phyloP scores from a whole-genome alignment of 768 basidiomycete species.

The Cubamyces sp. region DNA sequence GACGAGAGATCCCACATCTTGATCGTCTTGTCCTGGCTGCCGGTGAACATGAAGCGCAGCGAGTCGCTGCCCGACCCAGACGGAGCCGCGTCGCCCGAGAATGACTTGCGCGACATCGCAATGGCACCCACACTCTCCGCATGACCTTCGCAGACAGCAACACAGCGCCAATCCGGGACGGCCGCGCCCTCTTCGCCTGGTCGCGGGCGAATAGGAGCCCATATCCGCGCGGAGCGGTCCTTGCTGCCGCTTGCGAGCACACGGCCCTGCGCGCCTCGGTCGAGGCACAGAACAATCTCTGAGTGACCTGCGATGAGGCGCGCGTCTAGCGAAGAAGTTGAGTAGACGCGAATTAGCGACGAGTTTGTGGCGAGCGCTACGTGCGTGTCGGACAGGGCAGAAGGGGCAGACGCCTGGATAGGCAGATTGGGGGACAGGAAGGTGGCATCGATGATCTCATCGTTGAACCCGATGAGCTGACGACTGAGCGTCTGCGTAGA shows the following conservation, averaged over 20 bases:
- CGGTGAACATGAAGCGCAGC: slow-evolving; percentile 84
- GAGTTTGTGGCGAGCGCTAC: slow-evolving; percentile 98
- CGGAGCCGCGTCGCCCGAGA: slow-evolving; percentile 31
- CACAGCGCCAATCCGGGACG: slow-evolving; percentile 63
- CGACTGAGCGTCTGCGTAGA: slow-evolving; percentile 63
- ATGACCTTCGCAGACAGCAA: slow-evolving; percentile 91
- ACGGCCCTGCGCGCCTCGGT: slow-evolving; percentile 64
- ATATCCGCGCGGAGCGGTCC: slow-evolving; percentile 85
- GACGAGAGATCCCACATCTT: slow-evolving; percentile 96
- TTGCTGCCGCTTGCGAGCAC: slow-evolving; percentile 92
- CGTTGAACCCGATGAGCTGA: slow-evolving; percentile 95
- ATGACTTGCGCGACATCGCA: slow-evolving; percentile 67
- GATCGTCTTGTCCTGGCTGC: slow-evolving; percentile 95
- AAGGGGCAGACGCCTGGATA: slow-evolving; percentile 27
- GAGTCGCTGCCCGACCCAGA: slow-evolving; percentile 18
- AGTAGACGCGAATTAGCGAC: slow-evolving; percentile 90
- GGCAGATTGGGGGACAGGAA: slow-evolving; percentile 60
- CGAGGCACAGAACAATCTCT: slow-evolving; percentile 89
- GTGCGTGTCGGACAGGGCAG: slow-evolving; percentile 57
- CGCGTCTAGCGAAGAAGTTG: slow-evolving; percentile 74
- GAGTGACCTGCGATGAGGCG: slow-evolving; percentile 86
- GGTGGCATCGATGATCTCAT: slow-evolving; percentile 91
- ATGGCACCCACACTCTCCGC: slow-evolving; percentile 92
- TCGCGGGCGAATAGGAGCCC: slow-evolving; percentile 50
- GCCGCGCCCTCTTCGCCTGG: neutral